Percentiles rank a stretch among this genome's conserved stretches.
Conservation (phyloP, 2,329 filamentous ascomycete genomes). For the Boeremia lycopersici region DNA sequence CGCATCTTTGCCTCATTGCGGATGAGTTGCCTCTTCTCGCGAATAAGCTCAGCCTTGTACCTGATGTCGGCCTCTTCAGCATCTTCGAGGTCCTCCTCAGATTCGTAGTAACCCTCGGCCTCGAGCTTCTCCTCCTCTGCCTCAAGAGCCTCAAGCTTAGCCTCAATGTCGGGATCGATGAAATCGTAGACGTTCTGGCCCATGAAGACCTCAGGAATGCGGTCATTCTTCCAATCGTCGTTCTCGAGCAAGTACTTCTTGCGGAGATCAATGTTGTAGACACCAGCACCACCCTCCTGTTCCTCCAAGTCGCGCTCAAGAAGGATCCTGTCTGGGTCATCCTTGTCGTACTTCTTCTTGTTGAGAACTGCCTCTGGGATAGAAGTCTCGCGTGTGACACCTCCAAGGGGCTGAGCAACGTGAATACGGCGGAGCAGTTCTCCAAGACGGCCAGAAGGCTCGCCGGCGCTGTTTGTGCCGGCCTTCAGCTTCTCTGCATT, state of each 20-base stretch:
- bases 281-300: slow-evolving; percentile 91
- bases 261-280: slow-evolving; percentile 92
- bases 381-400: slow-evolving; percentile 77
- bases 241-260: slow-evolving; percentile 86
- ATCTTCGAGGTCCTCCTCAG: slow-evolving; percentile 74
- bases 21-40: slow-evolving; percentile 91
- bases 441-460: slow-evolving; percentile 79
- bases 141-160: slow-evolving; percentile 88
- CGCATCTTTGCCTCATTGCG: slow-evolving; percentile 94
- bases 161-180: slow-evolving; percentile 94
- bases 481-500: slow-evolving; percentile 94
- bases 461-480: slow-evolving; percentile 78
- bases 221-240: slow-evolving; percentile 94
- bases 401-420: slow-evolving; percentile 90
- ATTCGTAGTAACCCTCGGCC: slow-evolving; percentile 91
- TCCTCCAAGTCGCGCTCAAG: slow-evolving; percentile 88
- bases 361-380: slow-evolving; percentile 85
- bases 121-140: slow-evolving; percentile 94
- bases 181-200: slow-evolving; percentile 98
- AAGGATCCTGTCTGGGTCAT: slow-evolving; percentile 80
- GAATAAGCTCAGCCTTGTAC: slow-evolving; percentile 92
- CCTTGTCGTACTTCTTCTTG: slow-evolving; percentile 87
- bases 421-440: slow-evolving; percentile 95
- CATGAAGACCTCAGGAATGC: slow-evolving; percentile 90
- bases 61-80: slow-evolving; percentile 85